Base-by-base conservation (phyloP, 208 protist genomes). In the Crithidia thermophila region DNA sequence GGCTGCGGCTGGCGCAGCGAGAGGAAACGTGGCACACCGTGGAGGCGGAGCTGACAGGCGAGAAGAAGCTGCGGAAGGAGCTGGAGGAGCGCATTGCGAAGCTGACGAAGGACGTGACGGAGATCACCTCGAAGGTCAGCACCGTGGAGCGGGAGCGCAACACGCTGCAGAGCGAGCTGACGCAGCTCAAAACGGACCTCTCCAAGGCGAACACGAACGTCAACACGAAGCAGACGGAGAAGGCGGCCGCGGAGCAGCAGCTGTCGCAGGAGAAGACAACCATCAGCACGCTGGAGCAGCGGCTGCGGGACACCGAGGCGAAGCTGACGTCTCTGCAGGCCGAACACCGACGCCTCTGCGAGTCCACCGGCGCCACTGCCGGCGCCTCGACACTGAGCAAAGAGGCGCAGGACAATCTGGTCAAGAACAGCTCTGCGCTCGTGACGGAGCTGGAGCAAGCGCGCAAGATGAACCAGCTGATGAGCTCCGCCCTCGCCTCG, bases 331-430 rank as follows among this genome's bases (percentile, higher is more conserved):
- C 77, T 2, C 21, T 94, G 43, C 77, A 81, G 43, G 75, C 75
- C 1, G 88, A 94, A 52, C 78, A 87, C 62, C 73, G 67, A 14
- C 83, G 83, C 11, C 51, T 94, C 28, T 85, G 85, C 40, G 53
- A 67, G 18, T 62, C 72, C 31, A 64, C 84, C 11, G 73, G 68
- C 25, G 75, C 75, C 45, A 40, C 72, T 18, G 51, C 55, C 4
- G 52, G 55, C 14, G 37, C 14, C n/a, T 42, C 36, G 23, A 45
- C 2, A 72, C 14, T 43, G 37, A 39, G 71, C 25, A 75, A 60
- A 25, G 69, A 79, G 3, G 49, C 79, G 3, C 72, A 84, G 58
- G 62, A 81, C 25, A 53, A 63, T 13, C 56, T 73, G 53, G 16
- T 78, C 11, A 69, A 72, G 40, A 60, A 55, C 64, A 72, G 61